Evolutionary conservation across 2,329 filamentous ascomycete species (phyloP), one percentile per base, ranked within the genome.

Genomic region (Aureobasidium pullulans): DNA sequence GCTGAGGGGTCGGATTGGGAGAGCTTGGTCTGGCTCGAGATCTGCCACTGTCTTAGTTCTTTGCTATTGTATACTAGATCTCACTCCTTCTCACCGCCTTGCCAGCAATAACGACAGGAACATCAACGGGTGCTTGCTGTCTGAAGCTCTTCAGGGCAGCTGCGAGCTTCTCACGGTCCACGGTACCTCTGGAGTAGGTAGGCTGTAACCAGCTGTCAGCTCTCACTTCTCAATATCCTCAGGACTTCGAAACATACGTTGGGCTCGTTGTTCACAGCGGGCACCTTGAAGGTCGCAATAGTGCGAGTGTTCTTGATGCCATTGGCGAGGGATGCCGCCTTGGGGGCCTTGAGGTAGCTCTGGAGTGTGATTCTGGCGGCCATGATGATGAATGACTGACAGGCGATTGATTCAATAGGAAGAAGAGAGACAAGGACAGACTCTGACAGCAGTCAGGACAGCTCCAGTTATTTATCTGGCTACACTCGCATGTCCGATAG

Each of bases 241-340:
- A 31, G 44, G 43, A 32, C 29, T 36, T 42, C 56, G 34, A 31
- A 57, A 58, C 89, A 73, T 75, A 96, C 92, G 73, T 96, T 99
- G n/a, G 90, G 90, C 78, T 99, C 94, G 72, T 99, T 99, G 71
- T 84, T 79, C 67, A 96, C 84, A 64, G 85, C 85, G 52, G 94
- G 94, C 54, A 92, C 83, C 79, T 90, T 93, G 82, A 96, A 97
- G 62, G 84, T 81, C 52, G 91, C 92, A 64, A 96, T 79, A 7
- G 85, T 87, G 60, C 57, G 47, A 23, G 39, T 52, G 57, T 53
- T 59, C 40, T 53, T 59, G 59, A 54, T 48, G 58, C 58, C 40
- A 36, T 56, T 60, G 40, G 48, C 39, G 32, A 57, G 32, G 15
- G 54, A 48, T 19, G 54, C 15, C 9, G 54, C 40, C 28, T 48